Base-by-base conservation (phyloP, 208 protist species). In the Wallacemonas sp. region DNA sequence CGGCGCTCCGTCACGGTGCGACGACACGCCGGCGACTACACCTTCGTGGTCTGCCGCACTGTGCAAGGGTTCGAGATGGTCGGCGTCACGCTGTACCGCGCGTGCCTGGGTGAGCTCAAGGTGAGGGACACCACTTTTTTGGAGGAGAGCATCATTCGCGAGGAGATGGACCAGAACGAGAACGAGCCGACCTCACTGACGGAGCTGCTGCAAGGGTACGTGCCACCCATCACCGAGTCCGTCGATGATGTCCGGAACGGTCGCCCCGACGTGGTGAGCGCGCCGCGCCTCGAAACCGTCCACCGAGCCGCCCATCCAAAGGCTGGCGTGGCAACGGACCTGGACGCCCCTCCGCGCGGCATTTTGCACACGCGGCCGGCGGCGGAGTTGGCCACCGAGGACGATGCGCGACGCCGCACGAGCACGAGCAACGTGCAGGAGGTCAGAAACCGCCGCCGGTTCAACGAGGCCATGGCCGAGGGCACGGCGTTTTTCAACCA, bases 81-180 rank as follows among this genome's bases (percentile, higher is more conserved):
- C 18, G 84, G 90, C 61, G 84, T 75, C 70, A 95, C 90, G 2
- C 78, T 95, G 8, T 92, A 95, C 67, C 84, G 90, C 11, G 90
- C 90, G 31, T 93, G 87, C 49, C 77, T 95, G 36, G 81, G 81
- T 36, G 85, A 93, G 48, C 85, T 87, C 0, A 93, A 88, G 65
- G 86, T 92, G 68, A 89, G 79, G 70, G 77, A 82, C 38, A 91
- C 78, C 20, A 82, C 84, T 16, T 91, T 32, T 20, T 29, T 41
- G n/a, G 49, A 61, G 29, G 57, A 39, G 66, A 42, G 32, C 36
- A 52, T 44, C 18, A 71, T 57, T 20, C 32, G 23, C 8, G 49
- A 70, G 36, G 49, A 50, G 26, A 52, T 59, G 46, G 61, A 55
- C n/a, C 18, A 52, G n/a, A 41, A 3, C 4, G 31, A 59, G 11